Evolutionary conservation across 768 basidiomycete genomes (phyloP).

Genomic region (Mycena amicta): DNA sequence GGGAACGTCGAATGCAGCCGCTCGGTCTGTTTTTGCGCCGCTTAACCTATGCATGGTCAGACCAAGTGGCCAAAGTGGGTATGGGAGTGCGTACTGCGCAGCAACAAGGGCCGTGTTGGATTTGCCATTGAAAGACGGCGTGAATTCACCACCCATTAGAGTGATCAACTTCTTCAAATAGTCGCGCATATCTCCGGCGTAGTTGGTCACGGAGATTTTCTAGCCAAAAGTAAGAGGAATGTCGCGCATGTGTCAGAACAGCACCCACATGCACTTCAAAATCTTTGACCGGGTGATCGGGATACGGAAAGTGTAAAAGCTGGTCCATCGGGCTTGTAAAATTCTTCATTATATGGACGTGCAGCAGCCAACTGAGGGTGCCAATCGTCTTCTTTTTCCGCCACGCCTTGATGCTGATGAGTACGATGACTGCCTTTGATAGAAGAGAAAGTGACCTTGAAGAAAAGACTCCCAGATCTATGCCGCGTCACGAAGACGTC

Average conservation of each 20-base stretch:
- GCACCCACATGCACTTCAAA: slow-evolving; percentile 52
- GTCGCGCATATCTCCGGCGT: slow-evolving; percentile 82
- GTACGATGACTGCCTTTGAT: background rate
- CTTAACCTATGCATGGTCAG: slow-evolving; percentile 31
- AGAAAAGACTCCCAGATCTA: slow-evolving; percentile 69
- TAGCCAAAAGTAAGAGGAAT: slow-evolving; percentile 27
- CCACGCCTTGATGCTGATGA: slow-evolving; percentile 55
- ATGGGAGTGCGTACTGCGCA: slow-evolving; percentile 61
- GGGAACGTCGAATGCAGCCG: slow-evolving; percentile 78
- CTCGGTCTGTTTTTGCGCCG: slow-evolving; percentile 70
- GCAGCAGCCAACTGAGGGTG: slow-evolving; percentile 82
- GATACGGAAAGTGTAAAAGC: slow-evolving; percentile 84
- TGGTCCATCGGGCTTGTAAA: slow-evolving; percentile 69
- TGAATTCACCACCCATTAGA: slow-evolving; percentile 79
- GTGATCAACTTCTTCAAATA: slow-evolving; percentile 85
- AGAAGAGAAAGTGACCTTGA: slow-evolving; percentile 53
- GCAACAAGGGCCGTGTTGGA: slow-evolving; percentile 82
- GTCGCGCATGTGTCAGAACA: background rate
- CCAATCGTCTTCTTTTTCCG: slow-evolving; percentile 64
- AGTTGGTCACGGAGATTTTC: slow-evolving; percentile 87
- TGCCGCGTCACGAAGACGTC: slow-evolving; percentile 75
- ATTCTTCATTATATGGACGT: slow-evolving; percentile 65
- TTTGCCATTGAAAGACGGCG: slow-evolving; percentile 70
- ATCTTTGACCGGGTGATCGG: slow-evolving; percentile 57
- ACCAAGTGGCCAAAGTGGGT: background rate